Conservation (phyloP, 805 yeast genomes). For the Kodamaea lidongshanica region DNA sequence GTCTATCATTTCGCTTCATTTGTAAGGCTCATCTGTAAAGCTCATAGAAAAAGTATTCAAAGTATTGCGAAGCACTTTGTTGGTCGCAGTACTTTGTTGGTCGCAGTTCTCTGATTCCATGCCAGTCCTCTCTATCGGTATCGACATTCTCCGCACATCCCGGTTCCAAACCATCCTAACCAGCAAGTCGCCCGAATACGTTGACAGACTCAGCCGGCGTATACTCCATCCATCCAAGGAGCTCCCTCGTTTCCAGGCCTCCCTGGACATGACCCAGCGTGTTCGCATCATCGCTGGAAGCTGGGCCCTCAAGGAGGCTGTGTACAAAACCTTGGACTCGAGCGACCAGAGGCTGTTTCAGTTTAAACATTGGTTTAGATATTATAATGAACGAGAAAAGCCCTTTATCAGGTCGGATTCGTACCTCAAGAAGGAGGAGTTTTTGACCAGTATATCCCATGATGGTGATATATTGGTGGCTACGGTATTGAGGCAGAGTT, state of each 20-base stretch:
- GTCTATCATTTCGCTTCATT: no score
- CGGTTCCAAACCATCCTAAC: slow-evolving; percentile 42
- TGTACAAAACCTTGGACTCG: slow-evolving; percentile 52
- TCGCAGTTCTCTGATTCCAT: no score
- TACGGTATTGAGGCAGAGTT: slow-evolving; percentile 48
- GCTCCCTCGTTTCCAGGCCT: slow-evolving; percentile 21
- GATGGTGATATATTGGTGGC: slow-evolving; percentile 58
- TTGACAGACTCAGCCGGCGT: slow-evolving; percentile 37
- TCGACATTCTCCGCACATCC: slow-evolving; percentile 45
- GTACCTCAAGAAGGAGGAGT: slow-evolving; percentile 24
- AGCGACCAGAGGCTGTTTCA: slow-evolving; percentile 45
- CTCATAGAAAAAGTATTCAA: no score
- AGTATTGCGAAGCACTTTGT: no score
- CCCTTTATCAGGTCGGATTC: slow-evolving; percentile 36
- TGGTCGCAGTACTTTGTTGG: no score
- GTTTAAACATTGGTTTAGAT: slow-evolving; percentile 57
- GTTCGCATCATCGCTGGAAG: slow-evolving; percentile 42
- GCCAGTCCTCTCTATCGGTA: slow-evolving; percentile 35
- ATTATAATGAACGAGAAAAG: slow-evolving; percentile 33
- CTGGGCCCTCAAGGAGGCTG: slow-evolving; percentile 76
- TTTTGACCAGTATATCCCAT: slow-evolving; percentile 55
- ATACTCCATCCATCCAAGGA: slow-evolving; percentile 49
- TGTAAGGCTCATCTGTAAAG: no score
- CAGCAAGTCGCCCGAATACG: slow-evolving; percentile 24
- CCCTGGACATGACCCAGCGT: slow-evolving; percentile 17